phyloP scores from a whole-genome alignment of 169 alveolate species.

The Babesia divergens region DNA sequence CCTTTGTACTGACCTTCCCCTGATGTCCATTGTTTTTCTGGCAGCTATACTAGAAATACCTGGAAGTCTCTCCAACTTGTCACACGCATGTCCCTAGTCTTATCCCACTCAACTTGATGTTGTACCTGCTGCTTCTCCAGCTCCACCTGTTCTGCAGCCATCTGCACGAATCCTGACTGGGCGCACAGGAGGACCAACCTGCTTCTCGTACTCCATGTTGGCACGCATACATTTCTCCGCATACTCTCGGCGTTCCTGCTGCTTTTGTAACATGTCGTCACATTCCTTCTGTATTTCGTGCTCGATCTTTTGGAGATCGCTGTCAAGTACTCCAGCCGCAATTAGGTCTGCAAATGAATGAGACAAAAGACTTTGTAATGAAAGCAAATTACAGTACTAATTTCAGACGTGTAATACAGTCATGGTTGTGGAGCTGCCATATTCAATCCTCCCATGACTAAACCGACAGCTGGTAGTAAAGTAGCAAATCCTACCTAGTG shows the following conservation, averaged over 20 bases:
- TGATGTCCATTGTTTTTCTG: background rate
- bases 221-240: constrained; percentile 80
- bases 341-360: constrained; percentile 27
- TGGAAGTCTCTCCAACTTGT: constrained; percentile 72
- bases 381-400: too few species aligned
- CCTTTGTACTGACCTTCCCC: constrained; percentile 60
- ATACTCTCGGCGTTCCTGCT: constrained; percentile 77
- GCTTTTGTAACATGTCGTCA: constrained; percentile 71
- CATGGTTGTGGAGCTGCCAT: too few species aligned
- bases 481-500: constrained; percentile 55
- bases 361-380: too few species aligned
- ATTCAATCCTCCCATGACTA: too few species aligned
- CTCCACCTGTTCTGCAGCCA: constrained; percentile 47
- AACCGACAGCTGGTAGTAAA: too few species aligned
- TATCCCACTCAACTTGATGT: constrained; percentile 72
- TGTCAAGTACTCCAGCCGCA: constrained; percentile 46
- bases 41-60: background rate
- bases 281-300: constrained; percentile 75
- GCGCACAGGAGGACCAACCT: constrained; percentile 32
- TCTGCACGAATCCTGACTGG: background rate
- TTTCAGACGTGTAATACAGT: too few species aligned
- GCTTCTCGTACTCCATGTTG: constrained; percentile 72
- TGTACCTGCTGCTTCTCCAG: constrained; percentile 66
- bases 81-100: constrained; percentile 71
- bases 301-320: constrained; percentile 66